A percentile compares a stretch with the other conserved stretches of the same genome.
These are phyloP conservation scores for Zoysia matrella DNA, from an alignment of 202 grass and related monocot species.

Conservation along the genomic window DNA sequence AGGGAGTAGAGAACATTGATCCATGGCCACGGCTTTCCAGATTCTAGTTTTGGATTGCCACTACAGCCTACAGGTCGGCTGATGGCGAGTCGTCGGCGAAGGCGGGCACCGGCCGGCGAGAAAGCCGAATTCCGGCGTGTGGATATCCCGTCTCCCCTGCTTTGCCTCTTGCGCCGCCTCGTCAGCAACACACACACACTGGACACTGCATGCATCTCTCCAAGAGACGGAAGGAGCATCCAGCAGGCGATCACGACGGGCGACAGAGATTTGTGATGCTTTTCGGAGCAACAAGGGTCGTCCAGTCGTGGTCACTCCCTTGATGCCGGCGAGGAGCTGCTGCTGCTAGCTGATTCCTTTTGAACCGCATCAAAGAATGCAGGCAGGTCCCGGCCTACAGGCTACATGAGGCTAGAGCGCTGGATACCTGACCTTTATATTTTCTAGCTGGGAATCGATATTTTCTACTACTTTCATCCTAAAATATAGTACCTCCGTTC, in stretches of 20 bases:
- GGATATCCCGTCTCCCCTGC: conserved; percentile 4
- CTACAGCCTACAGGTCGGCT: background rate
- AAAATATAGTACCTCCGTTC: no score
- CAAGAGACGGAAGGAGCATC: conserved; percentile 28
- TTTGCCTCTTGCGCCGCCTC: background rate
- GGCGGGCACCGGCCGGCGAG: background rate
- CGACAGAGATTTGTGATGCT: background rate
- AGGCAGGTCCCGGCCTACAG: no score
- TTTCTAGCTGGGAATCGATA: no score
- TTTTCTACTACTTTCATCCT: no score
- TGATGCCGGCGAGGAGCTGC: background rate
- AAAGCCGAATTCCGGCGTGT: background rate
- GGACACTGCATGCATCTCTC: background rate
- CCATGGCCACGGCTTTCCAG: background rate
- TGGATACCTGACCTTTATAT: no score
- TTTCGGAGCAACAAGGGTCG: background rate
- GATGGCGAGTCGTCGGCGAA: background rate
- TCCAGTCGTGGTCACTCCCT: background rate
- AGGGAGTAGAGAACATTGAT: conserved; percentile 13
- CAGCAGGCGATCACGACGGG: background rate
- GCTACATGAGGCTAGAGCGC: no score
- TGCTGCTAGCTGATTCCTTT: no score
- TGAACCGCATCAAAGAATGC: no score
- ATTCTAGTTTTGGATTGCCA: background rate
- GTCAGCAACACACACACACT: no score